Percentiles rank a stretch among this genome's conserved stretches.
Conservation (phyloP, 2,329 filamentous ascomycete species). For the Diaporthe humulicola region DNA sequence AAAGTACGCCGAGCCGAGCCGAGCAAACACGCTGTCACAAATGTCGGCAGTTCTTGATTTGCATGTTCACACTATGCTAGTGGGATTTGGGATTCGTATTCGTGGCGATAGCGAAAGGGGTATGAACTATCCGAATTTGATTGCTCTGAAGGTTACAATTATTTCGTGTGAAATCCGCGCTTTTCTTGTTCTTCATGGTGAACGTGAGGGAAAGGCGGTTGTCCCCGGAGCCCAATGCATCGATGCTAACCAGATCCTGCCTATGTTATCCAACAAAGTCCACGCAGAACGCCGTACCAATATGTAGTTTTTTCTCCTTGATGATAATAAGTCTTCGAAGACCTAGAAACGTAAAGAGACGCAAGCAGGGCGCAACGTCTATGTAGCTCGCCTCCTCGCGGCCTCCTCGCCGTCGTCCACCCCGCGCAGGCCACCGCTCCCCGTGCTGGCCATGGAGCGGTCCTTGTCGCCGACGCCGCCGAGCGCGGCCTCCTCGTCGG, state of each 20-base stretch:
- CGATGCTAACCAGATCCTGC: background rate
- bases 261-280: background rate
- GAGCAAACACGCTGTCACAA: no score
- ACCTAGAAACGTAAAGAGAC: background rate
- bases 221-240: background rate
- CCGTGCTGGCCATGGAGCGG: slow-evolving; percentile 25
- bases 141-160: background rate
- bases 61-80: background rate
- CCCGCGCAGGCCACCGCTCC: slow-evolving; percentile 12
- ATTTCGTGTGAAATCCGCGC: background rate
- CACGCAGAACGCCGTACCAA: background rate
- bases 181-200: background rate
- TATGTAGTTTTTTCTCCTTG: background rate
- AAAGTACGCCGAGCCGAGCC: no score
- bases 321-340: background rate
- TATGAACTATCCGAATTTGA: background rate
- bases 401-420: slow-evolving; percentile 18
- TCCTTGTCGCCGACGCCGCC: slow-evolving; percentile 29
- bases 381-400: slow-evolving; percentile 25
- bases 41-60: background rate
- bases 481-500: slow-evolving; percentile 49
- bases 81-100: no score
- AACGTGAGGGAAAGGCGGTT: background rate
- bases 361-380: background rate
- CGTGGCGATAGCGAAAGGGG: background rate